These are phyloP conservation scores for Dianthus caryophyllus DNA, from an alignment of 148 eudicot species.

Conservation along the genomic window DNA sequence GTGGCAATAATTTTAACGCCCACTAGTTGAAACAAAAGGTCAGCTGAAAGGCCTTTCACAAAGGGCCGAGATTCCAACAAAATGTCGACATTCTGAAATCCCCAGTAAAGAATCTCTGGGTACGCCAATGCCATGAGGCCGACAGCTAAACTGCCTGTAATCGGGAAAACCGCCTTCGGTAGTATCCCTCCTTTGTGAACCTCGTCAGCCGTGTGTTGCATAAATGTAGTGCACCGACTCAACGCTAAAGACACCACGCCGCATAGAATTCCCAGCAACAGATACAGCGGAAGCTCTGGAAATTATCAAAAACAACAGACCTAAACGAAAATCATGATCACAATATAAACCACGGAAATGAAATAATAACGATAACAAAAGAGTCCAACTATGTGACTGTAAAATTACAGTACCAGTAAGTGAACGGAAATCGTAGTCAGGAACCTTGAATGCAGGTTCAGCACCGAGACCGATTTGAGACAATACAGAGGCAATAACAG, in stretches of 20 bases:
- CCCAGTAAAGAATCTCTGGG: conserved; percentile 97
- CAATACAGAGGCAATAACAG: conserved; percentile 85
- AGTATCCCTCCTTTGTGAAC: conserved; percentile 40
- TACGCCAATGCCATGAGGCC: conserved; percentile 82
- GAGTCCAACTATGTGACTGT: too few species aligned
- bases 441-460: conserved; percentile 86
- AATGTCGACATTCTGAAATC: conserved; percentile 84
- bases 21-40: conserved; percentile 71
- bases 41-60: conserved; percentile 62
- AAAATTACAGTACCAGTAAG: conserved; percentile 84
- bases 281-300: conserved; percentile 93
- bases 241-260: conserved; percentile 76
- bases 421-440: conserved; percentile 86
- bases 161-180: conserved; percentile 59
- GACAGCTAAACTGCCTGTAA: conserved; percentile 65
- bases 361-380: background rate
- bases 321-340: conserved; percentile 19
- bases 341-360: too few species aligned
- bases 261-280: conserved; percentile 77
- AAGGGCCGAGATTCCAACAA: conserved; percentile 78
- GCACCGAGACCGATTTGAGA: conserved; percentile 93
- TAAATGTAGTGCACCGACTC: conserved; percentile 66
- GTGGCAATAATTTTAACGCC: conserved; percentile 73
- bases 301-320: conserved; percentile 19
- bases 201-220: conserved; percentile 43